Conservation (phyloP, 2,329 filamentous ascomycete species). For the Lachnellula suecica region DNA sequence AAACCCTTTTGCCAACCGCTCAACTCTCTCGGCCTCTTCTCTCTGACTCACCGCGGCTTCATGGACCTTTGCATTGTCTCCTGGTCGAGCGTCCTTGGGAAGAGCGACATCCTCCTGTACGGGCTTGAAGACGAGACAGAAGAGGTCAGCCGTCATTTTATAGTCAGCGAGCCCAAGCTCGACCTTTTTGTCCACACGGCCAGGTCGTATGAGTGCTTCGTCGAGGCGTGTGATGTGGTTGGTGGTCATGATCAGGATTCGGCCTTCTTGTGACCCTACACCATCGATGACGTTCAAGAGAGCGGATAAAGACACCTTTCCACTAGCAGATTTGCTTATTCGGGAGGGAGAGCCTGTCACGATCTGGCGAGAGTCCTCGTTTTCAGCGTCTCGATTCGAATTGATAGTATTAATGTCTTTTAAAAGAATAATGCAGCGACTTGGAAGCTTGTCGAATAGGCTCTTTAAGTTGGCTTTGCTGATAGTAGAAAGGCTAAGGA, state of each 20-base stretch:
- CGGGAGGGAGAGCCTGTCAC: slow-evolving; percentile 11
- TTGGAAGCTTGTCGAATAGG: slow-evolving; percentile 64
- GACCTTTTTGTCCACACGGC: slow-evolving; percentile 80
- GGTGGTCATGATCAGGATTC: slow-evolving; percentile 68
- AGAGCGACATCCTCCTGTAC: slow-evolving; percentile 48
- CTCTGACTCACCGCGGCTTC: slow-evolving; percentile 7
- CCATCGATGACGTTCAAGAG: slow-evolving; percentile 68
- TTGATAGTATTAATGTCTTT: slow-evolving; percentile 66
- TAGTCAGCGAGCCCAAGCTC: slow-evolving; percentile 58
- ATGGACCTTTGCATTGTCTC: too few relatives aligned
- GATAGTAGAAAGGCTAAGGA: slow-evolving; percentile 61
- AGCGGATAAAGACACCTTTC: slow-evolving; percentile 54
- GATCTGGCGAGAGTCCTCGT: slow-evolving; percentile 8
- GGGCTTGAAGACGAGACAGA: slow-evolving; percentile 40
- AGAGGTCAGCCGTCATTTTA: slow-evolving; percentile 33
- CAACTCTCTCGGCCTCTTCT: slow-evolving; percentile 11
- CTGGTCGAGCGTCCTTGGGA: slow-evolving; percentile 47
- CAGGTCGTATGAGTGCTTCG: slow-evolving; percentile 57
- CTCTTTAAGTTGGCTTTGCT: slow-evolving; percentile 61
- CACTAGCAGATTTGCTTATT: slow-evolving; percentile 4
- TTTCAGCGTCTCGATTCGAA: slow-evolving; percentile 10
- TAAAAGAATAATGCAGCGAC: slow-evolving; percentile 67
- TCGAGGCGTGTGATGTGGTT: slow-evolving; percentile 61
- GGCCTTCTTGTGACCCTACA: slow-evolving; percentile 62
- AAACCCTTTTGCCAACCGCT: slow-evolving; percentile 39